A percentile compares a stretch with the other conserved stretches of the same genome.
Conservation (phyloP, 106 monocot species). For the Platanthera zijinensis region DNA sequence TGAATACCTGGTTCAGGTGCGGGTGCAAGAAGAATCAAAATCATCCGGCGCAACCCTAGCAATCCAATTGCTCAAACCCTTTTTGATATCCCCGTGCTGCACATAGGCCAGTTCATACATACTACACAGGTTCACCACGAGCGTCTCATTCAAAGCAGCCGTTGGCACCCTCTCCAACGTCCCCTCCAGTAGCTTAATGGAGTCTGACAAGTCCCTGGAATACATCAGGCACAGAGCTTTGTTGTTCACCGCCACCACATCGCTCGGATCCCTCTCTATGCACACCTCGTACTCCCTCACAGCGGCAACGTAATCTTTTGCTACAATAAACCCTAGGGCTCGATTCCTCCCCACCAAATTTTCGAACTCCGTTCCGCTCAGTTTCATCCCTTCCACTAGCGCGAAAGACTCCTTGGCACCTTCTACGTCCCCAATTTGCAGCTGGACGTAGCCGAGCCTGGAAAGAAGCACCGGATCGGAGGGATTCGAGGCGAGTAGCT, state of each 20-base stretch:
- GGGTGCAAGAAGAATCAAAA: slow-evolving; percentile 82
- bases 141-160: slow-evolving; percentile 67
- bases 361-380: slow-evolving; percentile 15
- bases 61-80: slow-evolving; percentile 77
- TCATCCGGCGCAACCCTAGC: slow-evolving; percentile 82
- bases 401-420: slow-evolving; percentile 46
- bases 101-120: slow-evolving; percentile 98
- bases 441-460: slow-evolving; percentile 60
- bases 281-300: slow-evolving; percentile 93
- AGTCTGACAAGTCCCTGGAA: slow-evolving; percentile 77
- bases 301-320: slow-evolving; percentile 66
- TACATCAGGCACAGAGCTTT: slow-evolving; percentile 93
- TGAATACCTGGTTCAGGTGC: slow-evolving; percentile 34
- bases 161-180: slow-evolving; percentile 92
- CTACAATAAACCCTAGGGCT: slow-evolving; percentile 50
- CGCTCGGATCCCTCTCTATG: slow-evolving; percentile 68
- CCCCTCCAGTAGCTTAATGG: slow-evolving; percentile 82
- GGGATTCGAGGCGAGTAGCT: slow-evolving; percentile 37
- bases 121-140: slow-evolving; percentile 83
- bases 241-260: slow-evolving; percentile 82
- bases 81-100: slow-evolving; percentile 78
- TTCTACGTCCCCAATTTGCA: slow-evolving; percentile 90
- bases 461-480: slow-evolving; percentile 63
- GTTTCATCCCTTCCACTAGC: slow-evolving; percentile 33
- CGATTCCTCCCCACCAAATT: slow-evolving; percentile 63